These are phyloP conservation scores for Stentor coeruleus DNA, from an alignment of 73 alveolate genomes.

Conservation along the genomic window DNA sequence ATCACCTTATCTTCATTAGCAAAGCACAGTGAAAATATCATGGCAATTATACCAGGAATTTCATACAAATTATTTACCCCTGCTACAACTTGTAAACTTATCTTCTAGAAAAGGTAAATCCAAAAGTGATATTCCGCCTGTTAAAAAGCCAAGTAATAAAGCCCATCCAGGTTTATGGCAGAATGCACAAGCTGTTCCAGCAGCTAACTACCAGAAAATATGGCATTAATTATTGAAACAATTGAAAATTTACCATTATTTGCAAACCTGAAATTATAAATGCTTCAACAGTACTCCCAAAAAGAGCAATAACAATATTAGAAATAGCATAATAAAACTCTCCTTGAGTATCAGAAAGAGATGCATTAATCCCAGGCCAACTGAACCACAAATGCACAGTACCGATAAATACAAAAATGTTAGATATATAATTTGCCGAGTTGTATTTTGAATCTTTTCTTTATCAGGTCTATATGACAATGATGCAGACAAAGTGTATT, in stretches of 20 bases:
- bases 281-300: slow-evolving; percentile 51
- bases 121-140: slow-evolving; percentile 47
- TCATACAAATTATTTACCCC: slow-evolving; percentile 65
- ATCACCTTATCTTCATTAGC: too few relatives aligned
- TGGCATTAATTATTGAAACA: slow-evolving; percentile 65
- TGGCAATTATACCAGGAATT: slow-evolving; percentile 84
- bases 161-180: slow-evolving; percentile 42
- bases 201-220: slow-evolving; percentile 81
- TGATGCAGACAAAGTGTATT: too few relatives aligned
- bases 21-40: slow-evolving; percentile 59
- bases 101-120: slow-evolving; percentile 48
- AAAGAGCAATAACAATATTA: slow-evolving; percentile 63
- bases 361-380: slow-evolving; percentile 85
- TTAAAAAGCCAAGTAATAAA: slow-evolving; percentile 45
- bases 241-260: slow-evolving; percentile 60
- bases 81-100: slow-evolving; percentile 71
- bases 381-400: slow-evolving; percentile 72
- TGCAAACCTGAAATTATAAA: slow-evolving; percentile 51
- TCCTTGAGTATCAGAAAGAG: slow-evolving; percentile 45
- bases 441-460: too few relatives aligned
- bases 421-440: slow-evolving; percentile 68
- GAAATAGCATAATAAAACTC: slow-evolving; percentile 54
- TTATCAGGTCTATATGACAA: too few relatives aligned
- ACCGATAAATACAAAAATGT: slow-evolving; percentile 67
- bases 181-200: slow-evolving; percentile 65